Evolutionary conservation across 2,329 filamentous ascomycete species (phyloP).

Genomic region (Botrytis pseudocinerea): DNA sequence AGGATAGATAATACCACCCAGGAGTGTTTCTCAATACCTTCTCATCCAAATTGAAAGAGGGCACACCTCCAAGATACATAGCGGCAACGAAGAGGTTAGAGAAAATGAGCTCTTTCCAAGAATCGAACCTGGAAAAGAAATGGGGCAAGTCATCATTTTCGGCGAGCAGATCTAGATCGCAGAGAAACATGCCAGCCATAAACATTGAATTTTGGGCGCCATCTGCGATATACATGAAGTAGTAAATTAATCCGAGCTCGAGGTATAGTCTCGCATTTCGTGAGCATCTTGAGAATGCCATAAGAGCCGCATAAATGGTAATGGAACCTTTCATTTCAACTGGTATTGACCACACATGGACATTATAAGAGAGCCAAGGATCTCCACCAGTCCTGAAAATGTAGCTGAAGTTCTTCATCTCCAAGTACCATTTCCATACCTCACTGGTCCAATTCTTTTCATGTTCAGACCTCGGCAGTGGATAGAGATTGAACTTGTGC

Average conservation of each 20-base stretch:
- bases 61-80: slow-evolving; percentile 62
- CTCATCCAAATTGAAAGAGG: slow-evolving; percentile 53
- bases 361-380: slow-evolving; percentile 59
- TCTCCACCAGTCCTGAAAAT: slow-evolving; percentile 59
- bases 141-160: slow-evolving; percentile 51
- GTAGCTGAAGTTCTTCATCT: slow-evolving; percentile 70
- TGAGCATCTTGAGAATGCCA: slow-evolving; percentile 56
- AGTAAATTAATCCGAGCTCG: slow-evolving; percentile 55
- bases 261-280: slow-evolving; percentile 56
- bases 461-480: slow-evolving; percentile 21
- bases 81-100: slow-evolving; percentile 53
- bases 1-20: slow-evolving; percentile 47
- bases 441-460: slow-evolving; percentile 33
- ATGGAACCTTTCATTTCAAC: slow-evolving; percentile 65
- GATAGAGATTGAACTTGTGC: slow-evolving; percentile 36
- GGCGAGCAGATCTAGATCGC: slow-evolving; percentile 60
- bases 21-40: slow-evolving; percentile 53
- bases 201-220: slow-evolving; percentile 64
- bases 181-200: slow-evolving; percentile 59
- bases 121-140: slow-evolving; percentile 49
- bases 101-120: slow-evolving; percentile 53
- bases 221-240: slow-evolving; percentile 69
- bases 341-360: slow-evolving; percentile 59
- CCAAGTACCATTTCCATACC: slow-evolving; percentile 41
- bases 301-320: slow-evolving; percentile 56